Evolutionary conservation across 106 monocot species (phyloP), one percentile per base, ranked within the genome.

Genomic region (Ottelia alismoides): DNA sequence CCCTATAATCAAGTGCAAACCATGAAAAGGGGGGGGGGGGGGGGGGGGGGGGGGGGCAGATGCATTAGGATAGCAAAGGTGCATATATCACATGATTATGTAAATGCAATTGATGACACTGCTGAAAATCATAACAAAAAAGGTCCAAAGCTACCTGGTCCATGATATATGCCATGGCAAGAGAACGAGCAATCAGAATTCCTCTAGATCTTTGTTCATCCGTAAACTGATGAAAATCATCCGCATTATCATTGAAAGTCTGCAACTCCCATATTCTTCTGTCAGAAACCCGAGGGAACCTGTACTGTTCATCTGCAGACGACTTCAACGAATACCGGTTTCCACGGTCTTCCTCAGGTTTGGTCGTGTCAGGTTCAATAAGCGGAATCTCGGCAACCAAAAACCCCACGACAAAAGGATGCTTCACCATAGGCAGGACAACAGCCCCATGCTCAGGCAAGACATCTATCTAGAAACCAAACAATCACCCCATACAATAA

Each of bases 331-430:
- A 52, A 2, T 58, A 22, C 17, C 44, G 27, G 14, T 27, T 17
- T 52, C 60, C 51, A 71, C 52, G 31, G 60, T 27, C 61, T 51
- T 31, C 35, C 32, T 20, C 28, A 24, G 62, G 60, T 48, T 25
- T 59, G 22, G 27, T 45, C 47, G 63, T 30, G 51, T 56, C 60
- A 23, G 52, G 22, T 31, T 72, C 66, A 22, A 69, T 20, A 25
- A 69, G 65, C 51, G 84, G 84, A 63, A 94, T 35, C 68, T 94
- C 93, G 25, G 81, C 84, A 68, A 94, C 88, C 27, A 94, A 35
- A 74, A 94, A 88, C n/a, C 93, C 93, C 28, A 94, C 87, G 74
- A 94, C 71, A 71, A 94, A 94, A 54, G 84, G 93, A 70, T 94
- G 83, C 63, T 84, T 88, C 47, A 93, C 84, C 83, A 93, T 70